A percentile compares a stretch with the other conserved stretches of the same genome.
Conservation (phyloP, 345 rosid genomes). For the Arabidopsis suecica region DNA sequence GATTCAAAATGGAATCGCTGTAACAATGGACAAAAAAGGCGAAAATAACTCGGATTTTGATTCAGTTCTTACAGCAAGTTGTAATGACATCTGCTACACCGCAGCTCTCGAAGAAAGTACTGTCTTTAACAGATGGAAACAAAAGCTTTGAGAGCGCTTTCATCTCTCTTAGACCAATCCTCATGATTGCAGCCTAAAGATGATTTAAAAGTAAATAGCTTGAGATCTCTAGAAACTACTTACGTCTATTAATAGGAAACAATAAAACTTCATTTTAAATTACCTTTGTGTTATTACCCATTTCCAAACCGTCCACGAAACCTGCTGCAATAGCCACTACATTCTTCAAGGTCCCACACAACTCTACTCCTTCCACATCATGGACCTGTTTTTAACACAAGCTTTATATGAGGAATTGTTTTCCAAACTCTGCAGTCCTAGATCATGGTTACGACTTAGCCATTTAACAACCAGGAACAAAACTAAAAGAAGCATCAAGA, state of each 20-base stretch:
- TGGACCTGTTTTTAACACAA: constrained; percentile 59
- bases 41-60: constrained; percentile 1
- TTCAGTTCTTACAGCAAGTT: constrained; percentile 75
- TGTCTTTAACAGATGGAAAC: constrained; percentile 85
- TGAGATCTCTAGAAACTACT: not conserved
- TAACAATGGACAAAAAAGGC: constrained; percentile 2
- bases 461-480: constrained; percentile 12
- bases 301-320: constrained; percentile 92
- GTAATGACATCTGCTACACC: constrained; percentile 96
- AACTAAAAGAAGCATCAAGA: not conserved
- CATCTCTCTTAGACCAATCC: constrained; percentile 97
- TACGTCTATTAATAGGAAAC: not conserved
- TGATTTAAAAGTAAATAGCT: not conserved
- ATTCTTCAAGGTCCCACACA: constrained; percentile 96
- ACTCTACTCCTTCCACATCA: constrained; percentile 96
- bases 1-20: constrained; percentile 5
- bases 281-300: constrained; percentile 98
- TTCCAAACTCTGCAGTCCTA: not conserved
- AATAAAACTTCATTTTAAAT: not conserved
- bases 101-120: constrained; percentile 93
- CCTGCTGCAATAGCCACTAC: constrained; percentile 96
- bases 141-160: constrained; percentile 79
- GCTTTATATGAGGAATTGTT: not conserved
- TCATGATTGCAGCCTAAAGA: constrained; percentile 91
- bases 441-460: not conserved